phyloP scores from a whole-genome alignment of 2,329 filamentous ascomycete species.

The Cercospora beticola region DNA sequence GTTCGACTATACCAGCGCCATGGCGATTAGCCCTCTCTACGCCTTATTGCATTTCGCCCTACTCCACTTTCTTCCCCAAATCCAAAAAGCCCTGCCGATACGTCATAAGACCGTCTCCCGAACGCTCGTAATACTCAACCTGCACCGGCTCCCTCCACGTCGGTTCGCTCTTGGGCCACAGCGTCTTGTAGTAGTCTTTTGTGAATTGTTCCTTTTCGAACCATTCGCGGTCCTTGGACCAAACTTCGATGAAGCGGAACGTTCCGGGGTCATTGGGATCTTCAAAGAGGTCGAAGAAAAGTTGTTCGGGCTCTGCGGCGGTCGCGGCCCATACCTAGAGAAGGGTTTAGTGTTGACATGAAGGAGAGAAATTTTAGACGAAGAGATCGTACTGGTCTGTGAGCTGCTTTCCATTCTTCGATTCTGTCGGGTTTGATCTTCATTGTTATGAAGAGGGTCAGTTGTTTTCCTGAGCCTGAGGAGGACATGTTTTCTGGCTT shows the following conservation, averaged over 20 bases:
- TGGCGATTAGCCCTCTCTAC: no score
- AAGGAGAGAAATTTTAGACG: background rate
- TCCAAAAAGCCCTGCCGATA: constrained; percentile 22
- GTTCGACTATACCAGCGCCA: no score
- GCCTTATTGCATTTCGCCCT: no score
- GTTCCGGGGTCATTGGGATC: constrained; percentile 19
- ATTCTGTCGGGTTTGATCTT: constrained; percentile 25
- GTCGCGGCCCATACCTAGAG: constrained; percentile 17
- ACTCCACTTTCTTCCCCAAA: constrained; percentile 14
- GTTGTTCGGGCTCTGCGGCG: constrained; percentile 24
- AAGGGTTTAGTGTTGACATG: background rate
- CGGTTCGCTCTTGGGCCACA: constrained; percentile 24
- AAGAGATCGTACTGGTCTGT: constrained; percentile 25
- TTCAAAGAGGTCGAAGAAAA: constrained; percentile 26
- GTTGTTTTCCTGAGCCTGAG: constrained; percentile 10
- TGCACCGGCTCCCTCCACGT: constrained; percentile 21
- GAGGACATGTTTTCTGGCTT: background rate
- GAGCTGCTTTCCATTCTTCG: constrained; percentile 26
- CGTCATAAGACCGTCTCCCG: constrained; percentile 16
- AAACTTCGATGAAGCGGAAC: constrained; percentile 28
- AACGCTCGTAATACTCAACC: constrained; percentile 26
- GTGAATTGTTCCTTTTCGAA: constrained; percentile 28
- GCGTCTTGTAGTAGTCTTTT: constrained; percentile 23
- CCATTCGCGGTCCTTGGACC: constrained; percentile 22
- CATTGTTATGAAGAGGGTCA: constrained; percentile 29